A percentile compares a stretch with the other conserved stretches of the same genome.
These are phyloP conservation scores for Gossypium laxum DNA, from an alignment of 441 rosid species.

Conservation along the genomic window DNA sequence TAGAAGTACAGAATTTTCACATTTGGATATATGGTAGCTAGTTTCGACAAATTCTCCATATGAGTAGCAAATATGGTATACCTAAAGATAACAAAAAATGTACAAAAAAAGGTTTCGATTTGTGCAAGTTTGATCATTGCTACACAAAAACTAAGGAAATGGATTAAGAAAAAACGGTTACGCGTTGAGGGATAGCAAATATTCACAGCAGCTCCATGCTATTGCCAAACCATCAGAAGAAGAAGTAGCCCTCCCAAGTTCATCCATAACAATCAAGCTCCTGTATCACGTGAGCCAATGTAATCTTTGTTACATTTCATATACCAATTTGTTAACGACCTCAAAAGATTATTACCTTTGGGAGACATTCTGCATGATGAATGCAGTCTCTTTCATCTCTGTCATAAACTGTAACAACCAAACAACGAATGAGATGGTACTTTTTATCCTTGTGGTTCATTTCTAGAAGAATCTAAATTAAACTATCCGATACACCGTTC, in stretches of 20 bases:
- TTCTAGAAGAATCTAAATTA: not conserved
- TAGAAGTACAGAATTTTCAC: slow-evolving; percentile 75
- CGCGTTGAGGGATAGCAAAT: slow-evolving; percentile 71
- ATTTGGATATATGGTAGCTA: slow-evolving; percentile 79
- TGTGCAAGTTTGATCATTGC: not conserved
- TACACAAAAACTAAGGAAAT: not conserved
- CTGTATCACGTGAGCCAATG: slow-evolving; percentile 28
- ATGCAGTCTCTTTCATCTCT: slow-evolving; percentile 98
- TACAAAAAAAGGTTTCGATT: not conserved
- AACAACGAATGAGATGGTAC: slow-evolving; percentile 8
- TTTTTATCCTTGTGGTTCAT: not conserved
- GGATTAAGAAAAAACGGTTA: slow-evolving; percentile 23
- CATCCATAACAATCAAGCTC: slow-evolving; percentile 86
- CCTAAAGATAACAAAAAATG: slow-evolving; percentile 29
- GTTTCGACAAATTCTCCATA: slow-evolving; percentile 79
- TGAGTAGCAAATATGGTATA: slow-evolving; percentile 86
- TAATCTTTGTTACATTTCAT: slow-evolving; percentile 4
- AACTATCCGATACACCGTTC: not conserved
- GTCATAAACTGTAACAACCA: slow-evolving; percentile 72
- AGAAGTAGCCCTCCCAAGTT: slow-evolving; percentile 97
- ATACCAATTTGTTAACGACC: slow-evolving; percentile 4
- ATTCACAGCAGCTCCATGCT: slow-evolving; percentile 97
- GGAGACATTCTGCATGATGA: slow-evolving; percentile 85
- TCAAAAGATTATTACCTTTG: slow-evolving; percentile 36
- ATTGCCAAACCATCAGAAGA: slow-evolving; percentile 87